A percentile compares a stretch with the other conserved stretches of the same genome.
Conservation (phyloP, 2,329 filamentous ascomycete species). For the Aotearoamyces nothofagi region DNA sequence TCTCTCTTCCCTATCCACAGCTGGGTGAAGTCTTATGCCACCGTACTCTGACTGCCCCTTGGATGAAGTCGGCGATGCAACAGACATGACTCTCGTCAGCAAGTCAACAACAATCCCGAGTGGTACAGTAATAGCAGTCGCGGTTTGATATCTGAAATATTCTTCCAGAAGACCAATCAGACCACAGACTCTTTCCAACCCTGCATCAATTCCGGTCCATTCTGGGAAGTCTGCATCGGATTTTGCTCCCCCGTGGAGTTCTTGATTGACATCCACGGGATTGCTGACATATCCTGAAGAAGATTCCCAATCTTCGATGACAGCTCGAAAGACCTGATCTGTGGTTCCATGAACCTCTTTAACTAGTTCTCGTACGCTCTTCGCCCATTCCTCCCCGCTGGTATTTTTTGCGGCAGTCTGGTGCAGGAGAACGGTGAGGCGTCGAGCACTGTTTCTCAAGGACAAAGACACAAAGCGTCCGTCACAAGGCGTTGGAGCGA, state of each 20-base stretch:
- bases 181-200: conserved; percentile 51
- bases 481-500: conserved; percentile 49
- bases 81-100: conserved; percentile 51
- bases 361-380: conserved; percentile 44
- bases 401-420: conserved; percentile 71
- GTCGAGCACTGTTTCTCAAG: conserved; percentile 42
- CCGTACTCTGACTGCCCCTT: conserved; percentile 7
- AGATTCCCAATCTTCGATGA: conserved; percentile 72
- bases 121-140: conserved; percentile 49
- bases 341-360: conserved; percentile 53
- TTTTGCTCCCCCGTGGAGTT: conserved; percentile 30
- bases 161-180: conserved; percentile 50
- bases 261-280: conserved; percentile 27
- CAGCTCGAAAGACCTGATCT: conserved; percentile 62
- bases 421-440: conserved; percentile 55
- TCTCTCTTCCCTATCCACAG: conserved; percentile 65
- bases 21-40: conserved; percentile 47
- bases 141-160: conserved; percentile 49
- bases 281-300: conserved; percentile 32
- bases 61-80: conserved; percentile 32
- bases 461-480: conserved; percentile 30
- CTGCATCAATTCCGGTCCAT: conserved; percentile 65
- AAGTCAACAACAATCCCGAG: conserved; percentile 55
- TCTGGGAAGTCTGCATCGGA: conserved; percentile 36
- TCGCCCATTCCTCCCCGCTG: conserved; percentile 64